These are phyloP conservation scores for Domatiomyces globalis DNA, from an alignment of 2,329 filamentous ascomycete species.

Conservation along the genomic window DNA sequence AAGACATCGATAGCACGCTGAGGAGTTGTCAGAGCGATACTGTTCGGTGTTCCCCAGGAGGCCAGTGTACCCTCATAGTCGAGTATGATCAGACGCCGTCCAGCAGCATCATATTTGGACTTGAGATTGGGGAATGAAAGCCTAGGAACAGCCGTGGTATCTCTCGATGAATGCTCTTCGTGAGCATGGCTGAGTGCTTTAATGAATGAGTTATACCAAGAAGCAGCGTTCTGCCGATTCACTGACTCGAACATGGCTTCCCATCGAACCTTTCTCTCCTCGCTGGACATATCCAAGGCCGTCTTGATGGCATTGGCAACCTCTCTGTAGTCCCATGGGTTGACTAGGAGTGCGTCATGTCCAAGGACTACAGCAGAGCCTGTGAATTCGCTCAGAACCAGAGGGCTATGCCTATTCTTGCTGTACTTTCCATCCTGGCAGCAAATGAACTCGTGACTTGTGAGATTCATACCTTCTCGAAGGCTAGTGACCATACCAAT, in stretches of 20 bases:
- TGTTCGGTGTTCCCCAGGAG: constrained; percentile 68
- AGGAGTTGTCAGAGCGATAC: constrained; percentile 73
- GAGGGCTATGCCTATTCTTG: constrained; percentile 67
- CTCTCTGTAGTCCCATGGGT: constrained; percentile 87
- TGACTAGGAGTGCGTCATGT: constrained; percentile 68
- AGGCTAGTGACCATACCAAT: constrained; percentile 88
- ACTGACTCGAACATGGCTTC: constrained; percentile 58
- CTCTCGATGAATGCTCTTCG: constrained; percentile 69
- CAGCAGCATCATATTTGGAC: constrained; percentile 50
- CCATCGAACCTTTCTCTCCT: constrained; percentile 65
- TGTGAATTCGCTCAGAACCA: constrained; percentile 91
- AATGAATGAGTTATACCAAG: constrained; percentile 71
- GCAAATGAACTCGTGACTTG: constrained; percentile 83
- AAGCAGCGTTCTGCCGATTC: constrained; percentile 64
- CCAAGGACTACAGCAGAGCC: constrained; percentile 79
- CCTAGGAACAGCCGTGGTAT: constrained; percentile 74
- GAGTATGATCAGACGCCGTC: constrained; percentile 67
- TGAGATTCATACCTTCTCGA: constrained; percentile 94
- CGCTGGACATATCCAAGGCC: constrained; percentile 64
- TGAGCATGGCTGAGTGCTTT: constrained; percentile 59
- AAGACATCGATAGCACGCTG: constrained; percentile 72
- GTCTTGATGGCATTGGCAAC: constrained; percentile 74
- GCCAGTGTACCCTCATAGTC: constrained; percentile 91
- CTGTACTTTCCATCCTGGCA: constrained; percentile 72
- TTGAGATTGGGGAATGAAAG: constrained; percentile 54